Evolutionary conservation across 805 yeast genomes (phyloP).

Genomic region (Candida sithepensis): DNA sequence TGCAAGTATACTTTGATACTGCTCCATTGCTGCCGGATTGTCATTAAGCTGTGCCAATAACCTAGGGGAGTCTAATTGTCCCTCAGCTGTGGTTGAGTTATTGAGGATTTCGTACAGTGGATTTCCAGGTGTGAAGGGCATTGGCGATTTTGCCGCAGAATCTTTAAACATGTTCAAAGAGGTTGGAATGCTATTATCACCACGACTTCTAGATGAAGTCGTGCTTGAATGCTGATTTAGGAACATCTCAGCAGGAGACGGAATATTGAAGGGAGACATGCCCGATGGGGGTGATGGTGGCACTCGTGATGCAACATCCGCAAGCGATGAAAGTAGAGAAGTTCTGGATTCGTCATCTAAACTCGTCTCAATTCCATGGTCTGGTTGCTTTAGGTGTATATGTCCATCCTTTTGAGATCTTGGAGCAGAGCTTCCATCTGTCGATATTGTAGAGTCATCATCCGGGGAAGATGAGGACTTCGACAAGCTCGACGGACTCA

Average conservation of each 20-base stretch:
- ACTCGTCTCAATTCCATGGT: constrained; percentile 5
- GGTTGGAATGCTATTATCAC: constrained; percentile 6
- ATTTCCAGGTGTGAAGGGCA: constrained; percentile 19
- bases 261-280: constrained; percentile 11
- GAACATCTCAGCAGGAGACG: constrained; percentile 13
- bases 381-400: neutral
- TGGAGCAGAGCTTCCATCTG: neutral
- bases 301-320: constrained; percentile 18
- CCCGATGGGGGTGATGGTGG: constrained; percentile 14
- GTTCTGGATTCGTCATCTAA: constrained; percentile 7
- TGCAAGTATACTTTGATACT: constrained; percentile 16
- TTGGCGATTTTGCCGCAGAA: constrained; percentile 8
- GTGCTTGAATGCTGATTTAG: neutral
- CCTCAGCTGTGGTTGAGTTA: constrained; percentile 16
- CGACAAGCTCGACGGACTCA: constrained; percentile 9
- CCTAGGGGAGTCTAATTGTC: constrained; percentile 24
- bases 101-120: constrained; percentile 21
- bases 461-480: constrained; percentile 2
- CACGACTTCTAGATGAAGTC: neutral
- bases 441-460: constrained; percentile 4
- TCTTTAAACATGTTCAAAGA: constrained; percentile 20
- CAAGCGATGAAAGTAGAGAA: constrained; percentile 14
- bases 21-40: constrained; percentile 23
- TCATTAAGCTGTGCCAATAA: constrained; percentile 20
- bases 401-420: neutral